Evolutionary conservation across 192 early-diverging fungal species (phyloP).

Genomic region (Coemansia sp.): DNA sequence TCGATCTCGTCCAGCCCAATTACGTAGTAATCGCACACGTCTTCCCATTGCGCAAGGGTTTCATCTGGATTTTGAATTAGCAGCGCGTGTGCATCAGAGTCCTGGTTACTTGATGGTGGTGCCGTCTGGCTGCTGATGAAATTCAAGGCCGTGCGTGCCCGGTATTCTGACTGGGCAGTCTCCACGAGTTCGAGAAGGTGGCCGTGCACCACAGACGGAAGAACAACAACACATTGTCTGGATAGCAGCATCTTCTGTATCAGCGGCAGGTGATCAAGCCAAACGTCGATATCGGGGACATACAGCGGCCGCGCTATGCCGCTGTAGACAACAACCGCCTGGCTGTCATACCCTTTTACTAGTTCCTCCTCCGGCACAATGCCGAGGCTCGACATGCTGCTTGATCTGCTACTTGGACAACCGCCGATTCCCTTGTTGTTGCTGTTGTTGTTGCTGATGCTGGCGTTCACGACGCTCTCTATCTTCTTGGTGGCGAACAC

Average conservation of each 20-base stretch:
- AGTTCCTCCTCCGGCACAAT: background rate
- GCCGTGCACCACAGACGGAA: constrained; percentile 4
- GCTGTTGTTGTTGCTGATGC: background rate
- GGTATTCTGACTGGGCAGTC: background rate
- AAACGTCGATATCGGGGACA: constrained; percentile 21
- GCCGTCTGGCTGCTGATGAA: constrained; percentile 1
- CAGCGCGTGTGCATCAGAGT: background rate
- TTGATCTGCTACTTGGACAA: constrained; percentile 6
- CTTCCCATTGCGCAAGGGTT: constrained; percentile 15
- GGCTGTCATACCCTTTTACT: background rate
- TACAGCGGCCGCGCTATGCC: background rate
- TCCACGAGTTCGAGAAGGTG: background rate
- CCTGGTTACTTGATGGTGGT: background rate
- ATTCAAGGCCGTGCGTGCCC: constrained; percentile 5
- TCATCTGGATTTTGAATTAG: background rate
- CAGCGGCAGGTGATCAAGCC: constrained; percentile 13
- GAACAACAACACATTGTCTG: background rate
- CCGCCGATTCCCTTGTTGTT: background rate
- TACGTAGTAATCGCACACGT: constrained; percentile 18
- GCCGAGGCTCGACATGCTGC: background rate
- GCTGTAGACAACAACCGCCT: background rate
- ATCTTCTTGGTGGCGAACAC: background rate
- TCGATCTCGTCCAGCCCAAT: constrained; percentile 9
- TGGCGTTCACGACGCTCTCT: background rate
- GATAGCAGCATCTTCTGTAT: constrained; percentile 14